Percentiles rank a stretch among this genome's conserved stretches.
Evolutionary conservation across 805 yeast genomes (phyloP).

Genomic region (Tetrapisispora iriomotensis): DNA sequence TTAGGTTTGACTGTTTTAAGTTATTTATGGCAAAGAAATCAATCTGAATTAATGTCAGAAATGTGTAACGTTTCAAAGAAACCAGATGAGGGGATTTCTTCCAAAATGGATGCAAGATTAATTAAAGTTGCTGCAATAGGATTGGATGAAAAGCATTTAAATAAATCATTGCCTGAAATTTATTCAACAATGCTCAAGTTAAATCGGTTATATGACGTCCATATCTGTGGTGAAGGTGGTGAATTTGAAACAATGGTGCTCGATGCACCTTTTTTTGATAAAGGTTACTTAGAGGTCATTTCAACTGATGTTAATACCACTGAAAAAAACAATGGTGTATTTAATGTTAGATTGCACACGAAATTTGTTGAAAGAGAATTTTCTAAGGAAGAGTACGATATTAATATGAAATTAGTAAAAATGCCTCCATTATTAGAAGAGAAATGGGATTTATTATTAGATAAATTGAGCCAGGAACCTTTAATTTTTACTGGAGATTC

Average conservation of each 20-base stretch:
- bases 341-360: conserved; percentile 50
- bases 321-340: conserved; percentile 50
- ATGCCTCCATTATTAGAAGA: conserved; percentile 14
- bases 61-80: conserved; percentile 42
- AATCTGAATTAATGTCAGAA: conserved; percentile 67
- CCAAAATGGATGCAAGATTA: conserved; percentile 60
- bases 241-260: conserved; percentile 91
- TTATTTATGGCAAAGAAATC: conserved; percentile 86
- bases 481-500: background rate
- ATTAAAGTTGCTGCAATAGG: conserved; percentile 95
- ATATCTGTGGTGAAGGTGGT: conserved; percentile 98
- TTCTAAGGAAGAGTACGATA: conserved; percentile 12
- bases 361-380: conserved; percentile 35
- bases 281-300: conserved; percentile 38
- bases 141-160: conserved; percentile 54
- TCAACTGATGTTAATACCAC: conserved; percentile 37
- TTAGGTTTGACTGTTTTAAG: conserved; percentile 61
- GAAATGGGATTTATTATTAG: conserved; percentile 10
- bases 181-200: conserved; percentile 48
- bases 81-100: conserved; percentile 8
- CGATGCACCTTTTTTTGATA: conserved; percentile 75
- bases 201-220: conserved; percentile 65
- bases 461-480: background rate
- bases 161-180: conserved; percentile 52
- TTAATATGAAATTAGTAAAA: conserved; percentile 31